Evolutionary conservation across 768 basidiomycete genomes (phyloP), one percentile per base, ranked within the genome.

Genomic region (Exidia glandulosa): DNA sequence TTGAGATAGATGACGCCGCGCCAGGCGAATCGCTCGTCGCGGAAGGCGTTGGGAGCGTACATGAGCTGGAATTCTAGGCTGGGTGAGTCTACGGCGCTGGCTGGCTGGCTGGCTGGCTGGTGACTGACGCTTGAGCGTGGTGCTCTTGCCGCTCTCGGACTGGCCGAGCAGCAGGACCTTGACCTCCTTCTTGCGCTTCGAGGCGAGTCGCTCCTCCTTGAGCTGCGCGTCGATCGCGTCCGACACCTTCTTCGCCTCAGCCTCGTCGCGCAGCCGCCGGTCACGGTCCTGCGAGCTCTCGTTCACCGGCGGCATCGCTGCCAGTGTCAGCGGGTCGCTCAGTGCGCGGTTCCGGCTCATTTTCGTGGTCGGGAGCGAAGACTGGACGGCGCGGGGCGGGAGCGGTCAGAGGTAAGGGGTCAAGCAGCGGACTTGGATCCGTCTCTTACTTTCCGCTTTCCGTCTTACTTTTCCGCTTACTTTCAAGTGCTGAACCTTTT

Each of bases 101-200:
- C 9, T 32, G 29, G 48, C 58, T 37, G 61, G 41, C 56, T 25
- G 60, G 45, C 32, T 32, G n/a, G 32, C n/a, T 32, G 19, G 47
- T 23, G 27, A 41, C 37, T 16, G 3, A 36, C 27, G 25, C n/a
- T 25, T 56, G 66, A 91, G 77, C 7, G 88, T 89, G 9, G 90
- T 92, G 68, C 87, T 89, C 77, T 91, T 92, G 41, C 89, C 90
- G 66, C 87, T 90, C 78, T 91, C 89, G 62, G 89, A 90, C 79
- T 92, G 90, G 57, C 90, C 90, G 45, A 92, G 82, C 62, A 92
- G 77, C 59, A 92, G 76, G 57, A 92, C 81, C 68, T 85, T 86
- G 71, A 91, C 81, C 67, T 84, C 82, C 63, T 82, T 77, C 63
- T 79, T 82, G 37, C 72, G 69, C 73, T 79, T 84, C 66, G 72